Percentiles rank a stretch among this genome's conserved stretches.
These are phyloP conservation scores for Globisporangium iwayamae DNA, from an alignment of 352 stramenopile species.

Conservation along the genomic window DNA sequence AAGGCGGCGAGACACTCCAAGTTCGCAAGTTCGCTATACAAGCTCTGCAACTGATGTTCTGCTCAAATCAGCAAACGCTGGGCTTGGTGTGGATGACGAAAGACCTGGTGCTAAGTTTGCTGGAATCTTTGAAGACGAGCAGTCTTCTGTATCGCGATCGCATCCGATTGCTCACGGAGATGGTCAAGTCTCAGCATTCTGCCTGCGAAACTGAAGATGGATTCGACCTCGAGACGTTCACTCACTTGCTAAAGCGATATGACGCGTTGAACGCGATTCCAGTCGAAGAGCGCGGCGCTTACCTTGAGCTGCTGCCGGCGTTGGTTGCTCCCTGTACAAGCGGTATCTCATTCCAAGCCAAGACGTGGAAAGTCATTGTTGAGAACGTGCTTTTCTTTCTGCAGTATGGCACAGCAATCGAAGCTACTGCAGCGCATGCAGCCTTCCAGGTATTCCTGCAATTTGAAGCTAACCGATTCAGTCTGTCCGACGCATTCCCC, in stretches of 20 bases:
- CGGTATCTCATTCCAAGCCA: background rate
- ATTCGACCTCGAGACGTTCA: background rate
- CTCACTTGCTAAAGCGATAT: background rate
- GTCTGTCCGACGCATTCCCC: background rate
- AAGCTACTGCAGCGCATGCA: constrained; percentile 7
- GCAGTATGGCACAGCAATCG: background rate
- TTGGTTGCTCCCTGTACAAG: background rate
- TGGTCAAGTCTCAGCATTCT: background rate
- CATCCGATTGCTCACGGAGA: background rate
- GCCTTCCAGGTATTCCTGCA: constrained; percentile 8
- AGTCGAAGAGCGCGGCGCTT: constrained; percentile 3
- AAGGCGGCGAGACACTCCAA: background rate
- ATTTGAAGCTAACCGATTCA: background rate
- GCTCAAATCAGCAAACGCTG: background rate
- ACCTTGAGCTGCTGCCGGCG: constrained; percentile 8
- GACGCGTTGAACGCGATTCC: constrained; percentile 2
- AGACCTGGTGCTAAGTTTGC: background rate
- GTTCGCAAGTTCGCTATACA: background rate
- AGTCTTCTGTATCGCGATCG: constrained; percentile 7
- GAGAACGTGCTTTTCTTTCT: constrained; percentile 16
- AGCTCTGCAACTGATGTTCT: background rate
- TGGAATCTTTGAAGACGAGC: background rate
- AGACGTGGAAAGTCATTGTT: constrained; percentile 9
- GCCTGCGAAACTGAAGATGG: background rate
- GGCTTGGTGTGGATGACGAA: background rate